Evolutionary conservation across 2,329 filamentous ascomycete genomes (phyloP).

Genomic region (Ilyonectria sp.): DNA sequence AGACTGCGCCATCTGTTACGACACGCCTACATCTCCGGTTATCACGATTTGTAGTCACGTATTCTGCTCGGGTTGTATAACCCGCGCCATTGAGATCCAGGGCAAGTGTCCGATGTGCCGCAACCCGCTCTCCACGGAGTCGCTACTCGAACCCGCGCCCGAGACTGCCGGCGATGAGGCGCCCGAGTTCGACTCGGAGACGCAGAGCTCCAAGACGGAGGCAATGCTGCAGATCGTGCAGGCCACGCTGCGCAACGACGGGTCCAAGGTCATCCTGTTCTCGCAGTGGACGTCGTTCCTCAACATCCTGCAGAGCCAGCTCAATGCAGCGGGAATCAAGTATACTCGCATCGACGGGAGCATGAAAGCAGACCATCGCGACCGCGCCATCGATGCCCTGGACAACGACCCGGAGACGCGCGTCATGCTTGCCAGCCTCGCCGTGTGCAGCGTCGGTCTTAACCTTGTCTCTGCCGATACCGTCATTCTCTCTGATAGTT

Average conservation of each 20-base stretch:
- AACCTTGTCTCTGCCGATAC: conserved; percentile 91
- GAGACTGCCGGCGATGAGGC: conserved; percentile 63
- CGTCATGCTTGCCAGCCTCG: conserved; percentile 85
- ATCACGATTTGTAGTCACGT: conserved; percentile 90
- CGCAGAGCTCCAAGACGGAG: conserved; percentile 86
- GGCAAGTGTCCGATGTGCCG: conserved; percentile 90
- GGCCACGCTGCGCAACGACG: conserved; percentile 74
- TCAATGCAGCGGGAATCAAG: conserved; percentile 72
- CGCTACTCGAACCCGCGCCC: conserved; percentile 75
- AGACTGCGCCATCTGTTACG: conserved; percentile 87
- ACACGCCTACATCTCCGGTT: conserved; percentile 78
- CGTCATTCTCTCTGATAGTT: conserved; percentile 86
- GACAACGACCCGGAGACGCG: conserved; percentile 77
- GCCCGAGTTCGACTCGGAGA: conserved; percentile 70
- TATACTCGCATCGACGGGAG: conserved; percentile 85
- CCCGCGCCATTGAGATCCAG: conserved; percentile 80
- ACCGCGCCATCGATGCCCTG: conserved; percentile 78
- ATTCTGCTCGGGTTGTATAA: conserved; percentile 83
- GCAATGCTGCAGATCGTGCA: conserved; percentile 82
- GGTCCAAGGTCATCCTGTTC: conserved; percentile 81
- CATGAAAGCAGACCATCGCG: conserved; percentile 80
- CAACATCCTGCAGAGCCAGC: conserved; percentile 78
- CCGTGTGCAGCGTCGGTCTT: conserved; percentile 87
- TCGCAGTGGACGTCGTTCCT: conserved; percentile 85
- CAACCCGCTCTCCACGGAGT: conserved; percentile 72